These are phyloP conservation scores for Magnaporthales sp. DNA, from an alignment of 2,329 filamentous ascomycete genomes.

Conservation along the genomic window DNA sequence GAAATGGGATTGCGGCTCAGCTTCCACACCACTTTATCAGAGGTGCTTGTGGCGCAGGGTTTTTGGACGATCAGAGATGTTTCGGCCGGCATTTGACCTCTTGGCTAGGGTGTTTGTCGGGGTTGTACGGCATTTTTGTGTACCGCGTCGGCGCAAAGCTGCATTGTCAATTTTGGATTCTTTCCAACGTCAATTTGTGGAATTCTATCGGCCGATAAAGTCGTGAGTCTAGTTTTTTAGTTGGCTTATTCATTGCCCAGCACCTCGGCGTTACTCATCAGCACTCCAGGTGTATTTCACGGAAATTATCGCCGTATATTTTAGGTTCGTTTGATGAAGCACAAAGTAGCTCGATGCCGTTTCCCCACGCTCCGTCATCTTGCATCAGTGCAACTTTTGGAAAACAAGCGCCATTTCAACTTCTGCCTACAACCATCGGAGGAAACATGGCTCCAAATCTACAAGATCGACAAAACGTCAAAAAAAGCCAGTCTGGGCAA, in stretches of 20 bases:
- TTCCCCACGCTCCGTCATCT: too few relatives aligned
- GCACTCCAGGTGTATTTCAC: neutral
- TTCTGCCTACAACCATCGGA: too few relatives aligned
- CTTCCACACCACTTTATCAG: neutral
- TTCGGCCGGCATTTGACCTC: neutral
- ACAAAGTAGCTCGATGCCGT: too few relatives aligned
- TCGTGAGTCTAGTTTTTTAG: neutral
- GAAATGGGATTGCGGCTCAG: neutral
- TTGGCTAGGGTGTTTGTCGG: neutral
- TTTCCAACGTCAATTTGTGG: neutral
- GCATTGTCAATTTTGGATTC: neutral
- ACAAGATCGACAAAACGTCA: neutral
- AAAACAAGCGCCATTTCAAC: too few relatives aligned
- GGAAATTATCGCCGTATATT: neutral
- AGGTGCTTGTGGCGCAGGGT: neutral
- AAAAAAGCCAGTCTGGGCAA: too few relatives aligned
- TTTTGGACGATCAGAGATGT: neutral
- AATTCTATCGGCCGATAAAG: neutral
- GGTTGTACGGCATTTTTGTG: too few relatives aligned
- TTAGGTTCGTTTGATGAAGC: too few relatives aligned
- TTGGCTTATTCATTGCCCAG: too few relatives aligned
- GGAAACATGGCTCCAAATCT: neutral
- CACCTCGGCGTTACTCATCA: neutral
- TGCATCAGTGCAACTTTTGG: too few relatives aligned
- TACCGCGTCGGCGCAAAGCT: neutral